Conservation (phyloP, 768 basidiomycete genomes). For the Xanthoconium purpureum region DNA sequence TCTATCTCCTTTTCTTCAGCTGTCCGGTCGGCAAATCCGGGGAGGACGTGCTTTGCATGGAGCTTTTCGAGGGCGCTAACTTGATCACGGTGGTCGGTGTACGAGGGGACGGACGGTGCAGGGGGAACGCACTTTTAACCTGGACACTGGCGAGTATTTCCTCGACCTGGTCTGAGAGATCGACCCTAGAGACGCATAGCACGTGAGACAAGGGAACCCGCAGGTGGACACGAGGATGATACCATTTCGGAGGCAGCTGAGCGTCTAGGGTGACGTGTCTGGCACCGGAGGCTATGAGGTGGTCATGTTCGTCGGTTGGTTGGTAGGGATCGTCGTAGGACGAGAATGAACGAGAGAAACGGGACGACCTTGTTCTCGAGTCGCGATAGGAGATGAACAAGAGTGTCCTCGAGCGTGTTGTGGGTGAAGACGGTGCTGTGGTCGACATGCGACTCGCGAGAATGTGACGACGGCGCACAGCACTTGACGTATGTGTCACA, state of each 20-base stretch:
- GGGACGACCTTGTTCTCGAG: conserved; percentile 49
- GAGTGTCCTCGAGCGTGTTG: conserved; percentile 84
- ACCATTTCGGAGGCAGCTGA: conserved; percentile 87
- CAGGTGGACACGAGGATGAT: not conserved
- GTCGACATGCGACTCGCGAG: conserved; percentile 35
- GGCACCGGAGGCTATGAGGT: conserved; percentile 47
- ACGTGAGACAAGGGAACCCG: conserved; percentile 12
- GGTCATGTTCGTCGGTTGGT: conserved; percentile 56
- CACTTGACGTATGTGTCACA: conserved; percentile 17
- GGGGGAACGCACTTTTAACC: conserved; percentile 66
- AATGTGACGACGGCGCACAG: conserved; percentile 14
- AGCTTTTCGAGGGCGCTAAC: conserved; percentile 90
- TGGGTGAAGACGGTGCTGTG: conserved; percentile 35
- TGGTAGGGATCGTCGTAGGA: conserved; percentile 48
- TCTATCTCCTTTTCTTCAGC: conserved; percentile 96
- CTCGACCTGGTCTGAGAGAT: conserved; percentile 87
- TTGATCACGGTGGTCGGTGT: conserved; percentile 35
- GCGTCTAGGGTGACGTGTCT: conserved; percentile 53
- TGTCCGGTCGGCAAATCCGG: conserved; percentile 93
- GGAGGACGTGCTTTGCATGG: conserved; percentile 92
- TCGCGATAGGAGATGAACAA: conserved; percentile 94
- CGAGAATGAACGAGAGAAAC: conserved; percentile 40
- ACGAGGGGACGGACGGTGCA: conserved; percentile 8
- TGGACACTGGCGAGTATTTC: conserved; percentile 65
- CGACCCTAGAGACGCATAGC: conserved; percentile 62